Evolutionary conservation across 352 stramenopile genomes (phyloP).

Genomic region (Pythium oligandrum): DNA sequence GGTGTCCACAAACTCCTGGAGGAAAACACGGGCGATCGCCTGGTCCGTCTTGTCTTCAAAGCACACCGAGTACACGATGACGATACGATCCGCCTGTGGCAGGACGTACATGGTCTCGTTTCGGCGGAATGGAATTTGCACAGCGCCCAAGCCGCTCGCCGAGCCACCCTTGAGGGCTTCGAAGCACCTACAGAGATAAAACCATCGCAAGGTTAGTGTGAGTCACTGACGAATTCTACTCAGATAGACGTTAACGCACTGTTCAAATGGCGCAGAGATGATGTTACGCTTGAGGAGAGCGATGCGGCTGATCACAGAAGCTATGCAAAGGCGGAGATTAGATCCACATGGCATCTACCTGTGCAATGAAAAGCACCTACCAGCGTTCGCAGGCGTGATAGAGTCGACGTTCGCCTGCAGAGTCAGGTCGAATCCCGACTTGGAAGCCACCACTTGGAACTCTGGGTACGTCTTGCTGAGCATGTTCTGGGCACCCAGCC

Average conservation of each 20-base stretch:
- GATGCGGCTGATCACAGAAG: constrained; percentile 66
- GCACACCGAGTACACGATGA: constrained; percentile 90
- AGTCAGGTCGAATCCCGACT: constrained; percentile 77
- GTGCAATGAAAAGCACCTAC: constrained; percentile 25
- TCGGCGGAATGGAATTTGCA: constrained; percentile 84
- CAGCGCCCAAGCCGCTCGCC: constrained; percentile 40
- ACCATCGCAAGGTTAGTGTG: too few relatives aligned
- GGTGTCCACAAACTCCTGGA: constrained; percentile 91
- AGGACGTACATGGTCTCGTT: constrained; percentile 85
- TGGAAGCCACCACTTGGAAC: constrained; percentile 57
- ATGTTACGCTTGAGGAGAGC: constrained; percentile 83
- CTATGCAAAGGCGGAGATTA: constrained; percentile 19
- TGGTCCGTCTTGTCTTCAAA: constrained; percentile 93
- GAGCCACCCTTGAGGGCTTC: constrained; percentile 66
- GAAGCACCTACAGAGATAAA: constrained; percentile 43
- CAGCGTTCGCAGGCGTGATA: constrained; percentile 63
- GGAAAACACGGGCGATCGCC: constrained; percentile 87
- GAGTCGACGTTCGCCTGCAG: constrained; percentile 73
- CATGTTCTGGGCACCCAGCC: constrained; percentile 66
- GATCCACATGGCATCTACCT: too few relatives aligned
- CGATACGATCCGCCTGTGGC: constrained; percentile 84
- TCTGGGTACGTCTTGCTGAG: constrained; percentile 68
- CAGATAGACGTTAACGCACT: constrained; percentile 20
- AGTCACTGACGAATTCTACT: neutral
- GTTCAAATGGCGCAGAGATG: constrained; percentile 69